phyloP scores from a whole-genome alignment of 2,329 filamentous ascomycete genomes.

The Byssochlamys sp. region DNA sequence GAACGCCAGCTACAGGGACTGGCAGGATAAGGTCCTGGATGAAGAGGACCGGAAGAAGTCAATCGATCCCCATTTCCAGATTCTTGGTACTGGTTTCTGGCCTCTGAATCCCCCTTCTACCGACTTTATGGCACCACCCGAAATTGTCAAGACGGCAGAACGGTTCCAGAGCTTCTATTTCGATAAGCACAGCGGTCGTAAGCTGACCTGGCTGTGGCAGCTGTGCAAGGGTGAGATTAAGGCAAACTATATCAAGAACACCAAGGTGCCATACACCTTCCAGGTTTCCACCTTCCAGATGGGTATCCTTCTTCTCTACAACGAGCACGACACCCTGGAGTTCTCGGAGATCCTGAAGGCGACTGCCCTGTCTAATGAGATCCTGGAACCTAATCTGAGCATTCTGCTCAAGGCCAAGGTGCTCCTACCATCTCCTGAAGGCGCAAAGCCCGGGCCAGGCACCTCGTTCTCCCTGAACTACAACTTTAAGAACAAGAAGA shows the following conservation, averaged over 20 bases:
- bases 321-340: conserved; percentile 72
- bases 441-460: conserved; percentile 65
- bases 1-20: conserved; percentile 77
- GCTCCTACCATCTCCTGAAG: conserved; percentile 59
- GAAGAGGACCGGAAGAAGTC: conserved; percentile 56
- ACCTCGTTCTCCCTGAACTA: conserved; percentile 79
- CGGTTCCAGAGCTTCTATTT: conserved; percentile 86
- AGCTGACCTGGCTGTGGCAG: conserved; percentile 96
- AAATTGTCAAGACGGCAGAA: conserved; percentile 79
- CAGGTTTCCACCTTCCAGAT: conserved; percentile 97
- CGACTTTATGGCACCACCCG: conserved; percentile 74
- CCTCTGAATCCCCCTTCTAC: conserved; percentile 79
- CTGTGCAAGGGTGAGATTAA: conserved; percentile 95
- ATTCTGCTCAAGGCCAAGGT: conserved; percentile 93
- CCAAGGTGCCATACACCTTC: conserved; percentile 89
- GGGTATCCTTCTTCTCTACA: conserved; percentile 89
- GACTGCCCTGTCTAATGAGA: conserved; percentile 70
- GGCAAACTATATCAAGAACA: conserved; percentile 79
- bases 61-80: conserved; percentile 79
- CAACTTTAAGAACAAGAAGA: conserved; percentile 96
- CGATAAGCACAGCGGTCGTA: conserved; percentile 90
- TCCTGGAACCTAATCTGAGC: conserved; percentile 73
- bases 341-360: conserved; percentile 81
- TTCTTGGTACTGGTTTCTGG: conserved; percentile 96
- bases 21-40: conserved; percentile 57